phyloP scores from a whole-genome alignment of 2,329 filamentous ascomycete genomes.

The Aureobasidium sp. region DNA sequence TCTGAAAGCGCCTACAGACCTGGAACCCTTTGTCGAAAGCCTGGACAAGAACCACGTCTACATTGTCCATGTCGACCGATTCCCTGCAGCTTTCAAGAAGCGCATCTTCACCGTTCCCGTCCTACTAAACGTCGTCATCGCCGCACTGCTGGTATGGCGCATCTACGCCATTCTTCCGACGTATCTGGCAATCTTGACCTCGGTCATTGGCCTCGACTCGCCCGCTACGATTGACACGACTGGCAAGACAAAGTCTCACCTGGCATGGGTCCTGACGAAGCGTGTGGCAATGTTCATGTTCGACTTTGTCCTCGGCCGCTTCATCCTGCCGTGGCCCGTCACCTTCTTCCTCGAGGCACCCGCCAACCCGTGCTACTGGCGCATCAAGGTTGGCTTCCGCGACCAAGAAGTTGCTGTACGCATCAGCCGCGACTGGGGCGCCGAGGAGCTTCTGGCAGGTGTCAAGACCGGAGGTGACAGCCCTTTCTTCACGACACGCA shows the following conservation, averaged over 20 bases:
- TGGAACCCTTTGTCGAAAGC: slow-evolving; percentile 56
- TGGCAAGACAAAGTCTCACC: slow-evolving; percentile 46
- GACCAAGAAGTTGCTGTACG: slow-evolving; percentile 73
- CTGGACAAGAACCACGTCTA: slow-evolving; percentile 67
- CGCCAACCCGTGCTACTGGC: slow-evolving; percentile 61
- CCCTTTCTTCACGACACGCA: slow-evolving; percentile 49
- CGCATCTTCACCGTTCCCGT: slow-evolving; percentile 76
- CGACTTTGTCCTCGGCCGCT: slow-evolving; percentile 53
- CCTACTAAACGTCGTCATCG: slow-evolving; percentile 62
- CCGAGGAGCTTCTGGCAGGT: slow-evolving; percentile 44
- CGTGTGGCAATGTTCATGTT: slow-evolving; percentile 60
- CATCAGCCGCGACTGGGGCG: slow-evolving; percentile 64
- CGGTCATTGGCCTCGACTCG: slow-evolving; percentile 57
- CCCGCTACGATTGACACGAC: slow-evolving; percentile 55
- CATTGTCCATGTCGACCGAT: slow-evolving; percentile 71
- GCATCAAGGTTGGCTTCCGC: slow-evolving; percentile 66
- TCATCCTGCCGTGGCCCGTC: slow-evolving; percentile 39
- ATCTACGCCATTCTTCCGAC: slow-evolving; percentile 59
- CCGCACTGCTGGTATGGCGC: slow-evolving; percentile 56
- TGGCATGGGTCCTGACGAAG: slow-evolving; percentile 48
- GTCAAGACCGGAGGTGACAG: slow-evolving; percentile 45
- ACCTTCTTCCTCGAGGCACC: slow-evolving; percentile 52
- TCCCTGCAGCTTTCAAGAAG: slow-evolving; percentile 62
- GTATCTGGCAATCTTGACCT: slow-evolving; percentile 60
- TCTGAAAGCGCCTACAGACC: slow-evolving; percentile 51